Percentiles rank a stretch among this genome's conserved stretches.
These are phyloP conservation scores for Penicillium expansum DNA, from an alignment of 2,329 filamentous ascomycete species.

Conservation along the genomic window DNA sequence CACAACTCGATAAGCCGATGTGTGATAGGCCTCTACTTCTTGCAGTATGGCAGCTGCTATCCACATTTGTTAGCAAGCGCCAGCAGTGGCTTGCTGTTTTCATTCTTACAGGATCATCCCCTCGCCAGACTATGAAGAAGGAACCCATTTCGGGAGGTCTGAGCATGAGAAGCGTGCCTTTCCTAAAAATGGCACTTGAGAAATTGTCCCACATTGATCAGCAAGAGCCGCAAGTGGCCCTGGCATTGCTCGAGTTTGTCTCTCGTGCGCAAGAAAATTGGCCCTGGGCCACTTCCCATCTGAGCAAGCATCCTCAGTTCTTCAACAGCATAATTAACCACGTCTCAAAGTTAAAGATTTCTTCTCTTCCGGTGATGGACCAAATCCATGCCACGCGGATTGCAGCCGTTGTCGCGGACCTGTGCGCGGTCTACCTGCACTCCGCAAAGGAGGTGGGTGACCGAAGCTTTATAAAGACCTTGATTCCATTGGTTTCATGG, in stretches of 20 bases:
- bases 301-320: slow-evolving; percentile 71
- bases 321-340: slow-evolving; percentile 70
- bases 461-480: slow-evolving; percentile 62
- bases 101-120: slow-evolving; percentile 81
- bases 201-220: slow-evolving; percentile 64
- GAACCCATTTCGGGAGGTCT: slow-evolving; percentile 50
- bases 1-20: slow-evolving; percentile 73
- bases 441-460: slow-evolving; percentile 75
- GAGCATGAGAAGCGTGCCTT: slow-evolving; percentile 56
- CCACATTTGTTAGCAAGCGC: slow-evolving; percentile 78
- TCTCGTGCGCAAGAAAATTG: slow-evolving; percentile 88
- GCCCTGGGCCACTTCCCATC: slow-evolving; percentile 85
- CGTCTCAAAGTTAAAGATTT: slow-evolving; percentile 58
- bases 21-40: slow-evolving; percentile 62
- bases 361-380: slow-evolving; percentile 47
- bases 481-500: slow-evolving; percentile 75
- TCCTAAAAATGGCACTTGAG: slow-evolving; percentile 71
- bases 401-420: slow-evolving; percentile 79
- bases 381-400: slow-evolving; percentile 64
- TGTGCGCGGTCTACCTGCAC: slow-evolving; percentile 87
- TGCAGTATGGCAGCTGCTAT: slow-evolving; percentile 79
- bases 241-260: slow-evolving; percentile 82
- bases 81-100: slow-evolving; percentile 97
- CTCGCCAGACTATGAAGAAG: slow-evolving; percentile 66
- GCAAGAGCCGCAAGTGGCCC: slow-evolving; percentile 62